Percentiles rank a stretch among this genome's conserved stretches.
Conservation (phyloP, 2,329 filamentous ascomycete genomes). For the Phoma sp. region DNA sequence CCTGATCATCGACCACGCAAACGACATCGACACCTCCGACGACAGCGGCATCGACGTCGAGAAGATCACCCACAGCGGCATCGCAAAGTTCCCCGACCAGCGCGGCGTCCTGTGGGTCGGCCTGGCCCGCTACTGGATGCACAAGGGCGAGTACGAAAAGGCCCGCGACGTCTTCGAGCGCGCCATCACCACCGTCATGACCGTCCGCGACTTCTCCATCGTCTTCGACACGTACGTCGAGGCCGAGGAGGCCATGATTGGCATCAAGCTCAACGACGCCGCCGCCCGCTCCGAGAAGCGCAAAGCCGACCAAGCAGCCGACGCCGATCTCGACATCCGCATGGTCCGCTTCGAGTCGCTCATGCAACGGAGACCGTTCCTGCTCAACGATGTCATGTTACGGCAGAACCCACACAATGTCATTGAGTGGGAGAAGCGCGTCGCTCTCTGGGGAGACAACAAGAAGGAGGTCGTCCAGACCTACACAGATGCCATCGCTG, state of each 20-base stretch:
- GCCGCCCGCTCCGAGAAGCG: constrained; percentile 80
- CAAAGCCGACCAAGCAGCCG: constrained; percentile 78
- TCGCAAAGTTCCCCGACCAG: constrained; percentile 89
- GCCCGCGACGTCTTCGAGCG: constrained; percentile 95
- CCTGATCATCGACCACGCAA: constrained; percentile 86
- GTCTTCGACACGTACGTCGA: constrained; percentile 97
- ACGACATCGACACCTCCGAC: constrained; percentile 79
- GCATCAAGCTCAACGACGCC: constrained; percentile 87
- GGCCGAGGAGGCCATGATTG: constrained; percentile 95
- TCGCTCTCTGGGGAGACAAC: constrained; percentile 95
- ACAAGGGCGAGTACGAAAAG: constrained; percentile 87
- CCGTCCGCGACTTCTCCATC: constrained; percentile 93
- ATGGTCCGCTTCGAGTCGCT: constrained; percentile 98
- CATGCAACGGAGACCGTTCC: constrained; percentile 94
- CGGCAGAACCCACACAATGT: constrained; percentile 97
- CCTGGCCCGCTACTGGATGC: constrained; percentile 95
- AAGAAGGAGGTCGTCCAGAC: constrained; percentile 89
- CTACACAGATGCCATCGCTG: constrained; percentile 91
- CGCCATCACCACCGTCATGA: constrained; percentile 97
- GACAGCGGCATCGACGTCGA: constrained; percentile 89
- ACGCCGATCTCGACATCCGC: constrained; percentile 92
- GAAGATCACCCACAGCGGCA: constrained; percentile 89
- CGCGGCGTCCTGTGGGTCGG: constrained; percentile 94
- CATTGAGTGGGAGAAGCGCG: constrained; percentile 94
- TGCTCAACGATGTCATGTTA: constrained; percentile 93